phyloP scores from a whole-genome alignment of 176 grass and related monocot genomes.

The maize (Zea mays) region DNA sequence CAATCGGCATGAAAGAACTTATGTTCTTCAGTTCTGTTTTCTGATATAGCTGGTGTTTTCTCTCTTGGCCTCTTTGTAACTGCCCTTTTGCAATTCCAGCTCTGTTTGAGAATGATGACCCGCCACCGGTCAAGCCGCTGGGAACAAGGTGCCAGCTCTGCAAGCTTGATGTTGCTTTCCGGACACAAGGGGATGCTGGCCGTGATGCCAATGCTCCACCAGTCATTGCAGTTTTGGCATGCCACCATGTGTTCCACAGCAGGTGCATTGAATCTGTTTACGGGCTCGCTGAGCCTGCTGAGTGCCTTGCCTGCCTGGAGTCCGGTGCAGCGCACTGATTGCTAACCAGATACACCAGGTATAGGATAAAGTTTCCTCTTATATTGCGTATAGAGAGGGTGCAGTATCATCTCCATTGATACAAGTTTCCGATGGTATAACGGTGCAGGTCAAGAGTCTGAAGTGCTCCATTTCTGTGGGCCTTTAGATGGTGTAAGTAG shows the following conservation, averaged over 20 bases:
- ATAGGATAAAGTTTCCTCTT: slow-evolving; percentile 7
- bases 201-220: slow-evolving; percentile 42
- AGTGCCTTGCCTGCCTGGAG: slow-evolving; percentile 47
- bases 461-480: too few relatives aligned
- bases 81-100: slow-evolving; percentile 32
- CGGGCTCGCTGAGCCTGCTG: slow-evolving; percentile 38
- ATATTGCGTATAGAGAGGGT: slow-evolving; percentile 34
- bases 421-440: too few relatives aligned
- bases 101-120: slow-evolving; percentile 25
- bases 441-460: too few relatives aligned
- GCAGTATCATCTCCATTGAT: slow-evolving; percentile 16
- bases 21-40: not conserved
- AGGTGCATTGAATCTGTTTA: slow-evolving; percentile 59
- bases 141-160: slow-evolving; percentile 65
- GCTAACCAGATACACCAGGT: not conserved
- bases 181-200: slow-evolving; percentile 20
- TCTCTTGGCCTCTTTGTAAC: not conserved
- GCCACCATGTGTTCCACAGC: slow-evolving; percentile 58
- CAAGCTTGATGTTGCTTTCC: slow-evolving; percentile 59
- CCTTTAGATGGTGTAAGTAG: too few relatives aligned
- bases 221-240: slow-evolving; percentile 45
- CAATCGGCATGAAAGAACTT: not conserved
- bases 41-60: not conserved
- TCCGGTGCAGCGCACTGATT: not conserved
- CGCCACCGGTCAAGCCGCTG: slow-evolving; percentile 39